Conservation (phyloP, 1,284 basidiomycete genomes). For the Ustilago trichophora region DNA sequence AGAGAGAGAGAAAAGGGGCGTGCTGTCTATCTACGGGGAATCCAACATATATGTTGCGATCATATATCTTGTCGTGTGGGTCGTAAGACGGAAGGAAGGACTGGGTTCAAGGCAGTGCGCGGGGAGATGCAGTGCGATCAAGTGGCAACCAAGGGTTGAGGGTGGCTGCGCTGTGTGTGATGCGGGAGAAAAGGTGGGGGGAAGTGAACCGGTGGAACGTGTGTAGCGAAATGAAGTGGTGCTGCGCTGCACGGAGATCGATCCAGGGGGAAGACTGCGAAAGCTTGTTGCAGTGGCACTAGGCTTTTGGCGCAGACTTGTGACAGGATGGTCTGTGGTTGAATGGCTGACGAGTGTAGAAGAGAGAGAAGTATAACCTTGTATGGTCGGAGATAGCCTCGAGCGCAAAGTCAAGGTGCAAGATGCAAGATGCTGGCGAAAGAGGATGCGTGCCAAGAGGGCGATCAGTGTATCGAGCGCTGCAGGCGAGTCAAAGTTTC, state of each 20-base stretch:
- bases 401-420: constrained; percentile 1
- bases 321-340: too few relatives aligned
- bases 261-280: too few relatives aligned
- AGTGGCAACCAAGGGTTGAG: too few relatives aligned
- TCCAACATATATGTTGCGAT: too few relatives aligned
- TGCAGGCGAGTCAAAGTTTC: background rate
- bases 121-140: too few relatives aligned
- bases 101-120: too few relatives aligned
- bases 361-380: too few relatives aligned
- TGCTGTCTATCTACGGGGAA: background rate
- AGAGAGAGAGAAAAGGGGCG: too few relatives aligned
- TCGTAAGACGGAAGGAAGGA: too few relatives aligned
- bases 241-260: constrained; percentile 14
- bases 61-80: constrained; percentile 1
- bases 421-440: background rate
- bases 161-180: background rate
- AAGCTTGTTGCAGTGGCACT: constrained; percentile 5
- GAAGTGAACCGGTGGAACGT: background rate
- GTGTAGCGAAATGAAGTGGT: constrained; percentile 16
- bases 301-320: too few relatives aligned
- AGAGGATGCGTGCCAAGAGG: constrained; percentile 1
- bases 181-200: constrained; percentile 1
- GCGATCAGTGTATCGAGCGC: background rate
- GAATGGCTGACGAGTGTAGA: background rate
- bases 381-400: too few relatives aligned